A percentile compares a stretch with the other conserved stretches of the same genome.
These are phyloP conservation scores for Candida nitratophila DNA, from an alignment of 805 yeast genomes.

Conservation along the genomic window DNA sequence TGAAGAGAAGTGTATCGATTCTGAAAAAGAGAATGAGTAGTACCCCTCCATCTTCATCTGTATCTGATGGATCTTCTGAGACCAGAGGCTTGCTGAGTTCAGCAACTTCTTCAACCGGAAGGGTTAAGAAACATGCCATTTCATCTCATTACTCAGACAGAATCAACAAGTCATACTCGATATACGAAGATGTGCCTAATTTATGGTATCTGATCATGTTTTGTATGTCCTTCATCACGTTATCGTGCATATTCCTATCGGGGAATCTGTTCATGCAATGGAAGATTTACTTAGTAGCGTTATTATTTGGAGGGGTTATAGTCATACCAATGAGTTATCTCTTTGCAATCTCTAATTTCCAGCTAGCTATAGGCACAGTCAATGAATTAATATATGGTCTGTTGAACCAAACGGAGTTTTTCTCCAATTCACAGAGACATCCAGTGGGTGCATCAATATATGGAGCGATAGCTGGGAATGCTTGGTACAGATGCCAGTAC, in stretches of 20 bases:
- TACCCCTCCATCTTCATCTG: not conserved
- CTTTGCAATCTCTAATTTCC: conserved; percentile 45
- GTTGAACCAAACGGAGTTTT: conserved; percentile 29
- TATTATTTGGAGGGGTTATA: conserved; percentile 35
- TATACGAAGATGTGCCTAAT: conserved; percentile 34
- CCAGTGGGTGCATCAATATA: conserved; percentile 44
- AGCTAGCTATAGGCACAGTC: conserved; percentile 44
- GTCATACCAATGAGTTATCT: conserved; percentile 44
- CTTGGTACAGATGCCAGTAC: conserved; percentile 45
- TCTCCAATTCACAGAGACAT: conserved; percentile 23
- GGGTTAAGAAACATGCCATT: conserved; percentile 2
- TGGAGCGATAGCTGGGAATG: conserved; percentile 47
- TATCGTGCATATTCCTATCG: conserved; percentile 27
- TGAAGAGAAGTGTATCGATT: conserved; percentile 8
- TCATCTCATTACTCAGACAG: conserved; percentile 30
- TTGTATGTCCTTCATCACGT: conserved; percentile 26
- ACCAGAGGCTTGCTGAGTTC: not conserved
- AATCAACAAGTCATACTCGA: conserved; percentile 32
- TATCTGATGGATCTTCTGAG: not conserved
- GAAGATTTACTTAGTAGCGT: conserved; percentile 37
- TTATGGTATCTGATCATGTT: conserved; percentile 36
- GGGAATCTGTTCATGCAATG: conserved; percentile 26
- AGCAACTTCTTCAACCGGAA: not conserved
- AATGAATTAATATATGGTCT: conserved; percentile 43
- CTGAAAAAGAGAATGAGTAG: conserved; percentile 1